Evolutionary conservation across 2,329 filamentous ascomycete genomes (phyloP).

Genomic region (Colletotrichum caudatum): DNA sequence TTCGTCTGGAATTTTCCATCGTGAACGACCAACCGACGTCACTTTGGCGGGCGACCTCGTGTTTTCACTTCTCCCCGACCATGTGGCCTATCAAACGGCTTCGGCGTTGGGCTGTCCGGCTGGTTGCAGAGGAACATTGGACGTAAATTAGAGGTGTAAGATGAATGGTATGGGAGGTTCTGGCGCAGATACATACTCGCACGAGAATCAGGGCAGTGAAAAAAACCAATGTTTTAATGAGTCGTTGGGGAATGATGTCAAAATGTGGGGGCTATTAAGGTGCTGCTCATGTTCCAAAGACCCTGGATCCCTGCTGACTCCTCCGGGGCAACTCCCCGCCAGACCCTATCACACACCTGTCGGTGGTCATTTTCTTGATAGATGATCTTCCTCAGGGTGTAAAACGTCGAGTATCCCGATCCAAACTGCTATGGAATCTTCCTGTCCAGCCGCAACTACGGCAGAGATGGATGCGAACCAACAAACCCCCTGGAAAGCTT

Average conservation of each 20-base stretch:
- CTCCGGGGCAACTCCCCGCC: slow-evolving; percentile 23
- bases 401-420: neutral
- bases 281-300: slow-evolving; percentile 12
- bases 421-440: neutral
- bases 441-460: neutral
- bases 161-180: slow-evolving; percentile 3
- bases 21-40: slow-evolving; percentile 27
- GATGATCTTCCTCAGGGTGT: slow-evolving; percentile 20
- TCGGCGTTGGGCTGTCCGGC: slow-evolving; percentile 15
- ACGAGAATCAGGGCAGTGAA: neutral
- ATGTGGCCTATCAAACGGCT: slow-evolving; percentile 6
- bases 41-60: slow-evolving; percentile 6
- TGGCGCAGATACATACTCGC: neutral
- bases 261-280: slow-evolving; percentile 21
- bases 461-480: neutral
- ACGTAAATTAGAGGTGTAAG: slow-evolving; percentile 18
- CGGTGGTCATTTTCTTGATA: neutral
- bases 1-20: neutral
- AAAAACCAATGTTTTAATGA: neutral
- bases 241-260: slow-evolving; percentile 8
- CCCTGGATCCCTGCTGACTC: slow-evolving; percentile 30
- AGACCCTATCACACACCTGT: slow-evolving; percentile 21
- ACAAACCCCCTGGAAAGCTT: neutral
- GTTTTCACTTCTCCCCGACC: neutral
- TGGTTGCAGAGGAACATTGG: slow-evolving; percentile 1